A percentile compares a stretch with the other conserved stretches of the same genome.
phyloP scores from a whole-genome alignment of 306 rosid species.

The Vigna reflexopilosa region DNA sequence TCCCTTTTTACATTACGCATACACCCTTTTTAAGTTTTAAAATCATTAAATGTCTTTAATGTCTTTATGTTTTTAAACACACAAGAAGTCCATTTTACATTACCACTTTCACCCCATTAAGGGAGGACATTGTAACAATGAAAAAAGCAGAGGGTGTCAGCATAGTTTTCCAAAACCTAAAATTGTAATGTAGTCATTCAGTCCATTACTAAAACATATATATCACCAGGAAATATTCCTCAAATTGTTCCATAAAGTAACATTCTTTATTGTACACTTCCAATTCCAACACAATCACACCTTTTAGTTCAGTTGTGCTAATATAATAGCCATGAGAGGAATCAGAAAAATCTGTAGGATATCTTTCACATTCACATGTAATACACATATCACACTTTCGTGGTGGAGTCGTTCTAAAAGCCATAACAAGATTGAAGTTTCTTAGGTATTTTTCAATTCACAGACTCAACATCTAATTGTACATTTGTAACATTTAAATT shows the following conservation, averaged over 20 bases:
- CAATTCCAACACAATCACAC: slow-evolving; percentile 9
- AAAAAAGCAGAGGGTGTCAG: too few species aligned
- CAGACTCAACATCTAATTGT: neutral
- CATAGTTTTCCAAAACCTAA: too few species aligned
- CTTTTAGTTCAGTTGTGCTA: neutral
- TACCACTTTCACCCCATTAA: too few species aligned
- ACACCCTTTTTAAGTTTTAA: too few species aligned
- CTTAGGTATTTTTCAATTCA: slow-evolving; percentile 12
- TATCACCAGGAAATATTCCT: slow-evolving; percentile 25
- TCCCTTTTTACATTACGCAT: too few species aligned
- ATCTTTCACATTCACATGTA: neutral
- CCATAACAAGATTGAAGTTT: neutral
- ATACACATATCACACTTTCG: neutral
- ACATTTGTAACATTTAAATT: neutral
- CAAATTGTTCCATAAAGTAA: neutral
- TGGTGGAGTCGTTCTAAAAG: neutral
- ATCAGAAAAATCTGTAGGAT: neutral
- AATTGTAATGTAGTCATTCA: neutral
- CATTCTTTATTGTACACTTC: slow-evolving; percentile 16
- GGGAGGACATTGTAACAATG: too few species aligned
- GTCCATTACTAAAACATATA: slow-evolving; percentile 18
- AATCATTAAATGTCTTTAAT: too few species aligned
- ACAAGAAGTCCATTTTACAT: too few species aligned
- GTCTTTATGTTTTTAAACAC: too few species aligned
- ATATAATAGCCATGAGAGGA: neutral